These are phyloP conservation scores for Phytophthora tentaculata DNA, from an alignment of 352 stramenopile species.

Conservation along the genomic window DNA sequence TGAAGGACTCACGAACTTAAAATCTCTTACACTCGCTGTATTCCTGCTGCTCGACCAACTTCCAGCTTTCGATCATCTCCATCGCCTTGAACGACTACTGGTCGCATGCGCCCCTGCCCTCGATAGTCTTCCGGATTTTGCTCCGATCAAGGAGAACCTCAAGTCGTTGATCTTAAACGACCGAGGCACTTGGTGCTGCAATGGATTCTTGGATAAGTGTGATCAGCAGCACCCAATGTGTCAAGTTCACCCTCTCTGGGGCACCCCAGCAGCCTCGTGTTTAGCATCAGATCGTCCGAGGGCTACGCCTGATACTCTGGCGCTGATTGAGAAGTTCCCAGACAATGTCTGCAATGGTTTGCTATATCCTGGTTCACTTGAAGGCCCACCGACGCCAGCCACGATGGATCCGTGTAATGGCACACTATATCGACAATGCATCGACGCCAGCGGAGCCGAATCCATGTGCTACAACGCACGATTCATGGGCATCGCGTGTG, in stretches of 20 bases:
- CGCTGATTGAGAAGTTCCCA: slow-evolving; percentile 26
- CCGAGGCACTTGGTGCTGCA: slow-evolving; percentile 37
- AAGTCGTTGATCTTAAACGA: slow-evolving; percentile 23
- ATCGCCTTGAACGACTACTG: slow-evolving; percentile 31
- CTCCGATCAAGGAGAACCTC: slow-evolving; percentile 20
- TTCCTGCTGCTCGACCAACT: slow-evolving; percentile 25
- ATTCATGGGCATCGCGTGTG: slow-evolving; percentile 39
- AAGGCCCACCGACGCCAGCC: slow-evolving; percentile 16
- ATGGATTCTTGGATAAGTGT: slow-evolving; percentile 37
- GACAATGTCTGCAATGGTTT: slow-evolving; percentile 31
- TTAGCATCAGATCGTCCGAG: slow-evolving; percentile 3
- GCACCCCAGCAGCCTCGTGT: slow-evolving; percentile 28
- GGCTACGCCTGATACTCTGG: slow-evolving; percentile 25
- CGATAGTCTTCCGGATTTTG: slow-evolving; percentile 31
- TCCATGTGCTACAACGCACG: slow-evolving; percentile 49
- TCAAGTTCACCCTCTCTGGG: slow-evolving; percentile 23
- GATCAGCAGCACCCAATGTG: slow-evolving; percentile 31
- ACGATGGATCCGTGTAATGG: slow-evolving; percentile 46
- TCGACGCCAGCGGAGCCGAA: slow-evolving; percentile 5
- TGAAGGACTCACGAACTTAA: slow-evolving; percentile 40
- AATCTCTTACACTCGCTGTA: slow-evolving; percentile 33
- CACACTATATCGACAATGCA: slow-evolving; percentile 46
- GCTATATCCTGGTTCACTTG: slow-evolving; percentile 12
- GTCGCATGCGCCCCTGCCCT: slow-evolving; percentile 20
- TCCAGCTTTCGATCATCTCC: slow-evolving; percentile 23